A percentile compares a stretch with the other conserved stretches of the same genome.
phyloP scores from a whole-genome alignment of 768 basidiomycete genomes.

The Lactarius trivialis region DNA sequence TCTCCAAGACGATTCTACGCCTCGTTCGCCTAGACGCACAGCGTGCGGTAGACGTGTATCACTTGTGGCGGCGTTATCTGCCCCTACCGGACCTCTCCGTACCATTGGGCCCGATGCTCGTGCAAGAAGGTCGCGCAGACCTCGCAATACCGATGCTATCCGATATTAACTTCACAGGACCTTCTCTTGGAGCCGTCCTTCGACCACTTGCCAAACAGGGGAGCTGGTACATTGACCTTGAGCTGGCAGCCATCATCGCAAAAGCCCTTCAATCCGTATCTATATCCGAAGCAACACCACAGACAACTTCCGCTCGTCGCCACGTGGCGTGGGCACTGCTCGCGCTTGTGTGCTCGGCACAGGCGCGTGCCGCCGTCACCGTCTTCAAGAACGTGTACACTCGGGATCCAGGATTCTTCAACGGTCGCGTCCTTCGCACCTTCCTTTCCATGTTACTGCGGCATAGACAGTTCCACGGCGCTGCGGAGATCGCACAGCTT shows the following conservation, averaged over 20 bases:
- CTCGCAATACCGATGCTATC: conserved; percentile 16
- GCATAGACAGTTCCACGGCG: conserved; percentile 35
- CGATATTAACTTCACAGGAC: conserved; percentile 6
- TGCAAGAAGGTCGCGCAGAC: conserved; percentile 19
- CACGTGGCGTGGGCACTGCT: conserved; percentile 35
- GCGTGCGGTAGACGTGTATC: conserved; percentile 12
- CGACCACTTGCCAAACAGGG: conserved; percentile 21
- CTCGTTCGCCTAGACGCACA: conserved; percentile 16
- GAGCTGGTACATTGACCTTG: conserved; percentile 11
- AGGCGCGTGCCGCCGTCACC: conserved; percentile 33
- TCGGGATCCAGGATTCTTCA: conserved; percentile 36
- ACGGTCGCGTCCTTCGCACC: conserved; percentile 30
- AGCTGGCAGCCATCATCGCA: conserved; percentile 16
- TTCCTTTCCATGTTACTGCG: conserved; percentile 37
- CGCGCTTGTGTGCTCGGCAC: conserved; percentile 34
- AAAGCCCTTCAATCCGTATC: conserved; percentile 34
- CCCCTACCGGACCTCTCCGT: conserved; percentile 15
- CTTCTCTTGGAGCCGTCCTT: conserved; percentile 30
- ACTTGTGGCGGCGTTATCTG: conserved; percentile 17
- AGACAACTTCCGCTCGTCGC: conserved; percentile 34
- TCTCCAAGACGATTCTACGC: conserved; percentile 12
- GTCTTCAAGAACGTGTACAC: conserved; percentile 37
- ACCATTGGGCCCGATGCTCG: conserved; percentile 9
- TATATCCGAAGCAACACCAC: conserved; percentile 29
- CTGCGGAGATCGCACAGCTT: conserved; percentile 26